phyloP scores from a whole-genome alignment of 2,329 filamentous ascomycete genomes.

The Hymenoscyphus infarciens region DNA sequence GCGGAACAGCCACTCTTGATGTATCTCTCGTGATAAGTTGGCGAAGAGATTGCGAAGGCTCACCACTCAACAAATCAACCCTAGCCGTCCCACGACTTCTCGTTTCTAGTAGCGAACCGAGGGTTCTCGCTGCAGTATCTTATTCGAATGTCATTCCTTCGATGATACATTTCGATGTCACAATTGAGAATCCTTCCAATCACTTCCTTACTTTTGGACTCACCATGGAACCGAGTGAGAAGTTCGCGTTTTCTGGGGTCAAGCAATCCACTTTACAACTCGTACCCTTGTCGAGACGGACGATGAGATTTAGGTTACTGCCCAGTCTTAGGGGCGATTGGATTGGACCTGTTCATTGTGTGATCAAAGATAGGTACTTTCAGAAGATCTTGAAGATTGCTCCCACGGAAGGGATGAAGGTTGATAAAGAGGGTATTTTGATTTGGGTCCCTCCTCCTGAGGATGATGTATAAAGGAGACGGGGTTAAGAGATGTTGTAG shows the following conservation, averaged over 20 bases:
- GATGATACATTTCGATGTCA: constrained; percentile 53
- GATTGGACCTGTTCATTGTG: constrained; percentile 64
- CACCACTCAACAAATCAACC: constrained; percentile 55
- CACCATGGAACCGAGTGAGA: constrained; percentile 85
- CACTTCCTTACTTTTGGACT: constrained; percentile 94
- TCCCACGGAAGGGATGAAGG: constrained; percentile 68
- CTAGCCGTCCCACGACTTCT: constrained; percentile 77
- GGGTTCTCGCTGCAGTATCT: constrained; percentile 61
- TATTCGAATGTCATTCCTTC: constrained; percentile 39
- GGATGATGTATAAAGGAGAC: constrained; percentile 8
- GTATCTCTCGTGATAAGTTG: constrained; percentile 73
- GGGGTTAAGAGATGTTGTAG: background rate
- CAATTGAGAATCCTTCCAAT: constrained; percentile 88
- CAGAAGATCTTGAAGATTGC: constrained; percentile 83
- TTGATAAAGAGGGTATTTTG: constrained; percentile 60
- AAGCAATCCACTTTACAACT: constrained; percentile 79
- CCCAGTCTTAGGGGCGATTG: constrained; percentile 63
- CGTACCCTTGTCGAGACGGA: constrained; percentile 74
- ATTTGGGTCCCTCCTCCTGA: constrained; percentile 54
- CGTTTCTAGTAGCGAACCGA: constrained; percentile 78
- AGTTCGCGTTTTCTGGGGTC: constrained; percentile 88
- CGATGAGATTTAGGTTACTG: constrained; percentile 70
- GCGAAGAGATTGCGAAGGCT: constrained; percentile 50
- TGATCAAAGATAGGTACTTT: constrained; percentile 86
- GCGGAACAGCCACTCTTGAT: constrained; percentile 69